phyloP scores from a whole-genome alignment of 305 asterid genomes.

The Plantago coronopus region DNA sequence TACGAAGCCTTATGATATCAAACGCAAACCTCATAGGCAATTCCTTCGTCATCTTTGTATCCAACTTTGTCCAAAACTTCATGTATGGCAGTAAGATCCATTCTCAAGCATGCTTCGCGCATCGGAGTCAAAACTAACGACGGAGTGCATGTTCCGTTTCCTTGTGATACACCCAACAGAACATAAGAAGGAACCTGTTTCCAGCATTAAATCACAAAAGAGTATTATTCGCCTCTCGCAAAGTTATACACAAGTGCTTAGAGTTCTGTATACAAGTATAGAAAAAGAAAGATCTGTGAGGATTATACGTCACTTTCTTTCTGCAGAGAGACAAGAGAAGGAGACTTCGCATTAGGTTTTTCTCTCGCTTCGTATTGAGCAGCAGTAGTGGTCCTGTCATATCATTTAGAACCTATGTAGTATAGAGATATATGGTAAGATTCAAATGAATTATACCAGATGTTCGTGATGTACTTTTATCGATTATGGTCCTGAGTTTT shows the following conservation, averaged over 20 bases:
- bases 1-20: no score
- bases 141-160: constrained; percentile 37
- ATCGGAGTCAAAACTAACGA: constrained; percentile 60
- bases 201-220: neutral
- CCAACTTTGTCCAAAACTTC: constrained; percentile 74
- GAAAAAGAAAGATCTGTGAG: neutral
- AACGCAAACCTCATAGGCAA: constrained; percentile 64
- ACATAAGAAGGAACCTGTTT: constrained; percentile 73
- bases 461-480: no score
- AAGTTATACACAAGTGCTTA: neutral
- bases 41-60: constrained; percentile 84
- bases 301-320: constrained; percentile 72
- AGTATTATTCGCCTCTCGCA: neutral
- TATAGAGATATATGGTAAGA: no score
- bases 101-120: constrained; percentile 93
- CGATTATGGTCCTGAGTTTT: no score
- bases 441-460: no score
- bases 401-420: no score
- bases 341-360: constrained; percentile 78
- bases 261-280: no score
- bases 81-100: constrained; percentile 85
- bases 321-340: constrained; percentile 67
- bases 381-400: no score
- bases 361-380: constrained; percentile 88
- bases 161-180: constrained; percentile 65